These are phyloP conservation scores for Tylopilus rubrobrunneus DNA, from an alignment of 768 basidiomycete species.

Conservation along the genomic window DNA sequence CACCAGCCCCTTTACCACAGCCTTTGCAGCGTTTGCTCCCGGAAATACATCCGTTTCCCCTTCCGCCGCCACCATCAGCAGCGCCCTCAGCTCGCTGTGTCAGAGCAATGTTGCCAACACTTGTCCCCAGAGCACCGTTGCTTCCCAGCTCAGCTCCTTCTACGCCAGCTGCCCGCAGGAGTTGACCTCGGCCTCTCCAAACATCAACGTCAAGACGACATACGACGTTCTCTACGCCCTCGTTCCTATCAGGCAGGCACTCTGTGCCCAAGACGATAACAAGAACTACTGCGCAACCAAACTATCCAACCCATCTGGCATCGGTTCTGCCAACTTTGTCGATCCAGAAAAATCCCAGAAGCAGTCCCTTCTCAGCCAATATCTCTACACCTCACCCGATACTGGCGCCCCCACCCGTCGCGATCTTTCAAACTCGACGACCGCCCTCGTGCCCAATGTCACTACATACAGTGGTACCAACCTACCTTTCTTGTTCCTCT, in stretches of 20 bases:
- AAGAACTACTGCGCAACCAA: conserved; percentile 67
- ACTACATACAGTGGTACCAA: conserved; percentile 53
- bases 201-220: conserved; percentile 47
- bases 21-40: conserved; percentile 53
- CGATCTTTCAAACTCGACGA: conserved; percentile 29
- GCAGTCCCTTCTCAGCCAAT: conserved; percentile 18
- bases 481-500: conserved; percentile 78
- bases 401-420: conserved; percentile 20
- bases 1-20: conserved; percentile 55
- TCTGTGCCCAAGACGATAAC: conserved; percentile 73
- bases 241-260: conserved; percentile 56
- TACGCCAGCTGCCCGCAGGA: conserved; percentile 68
- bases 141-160: conserved; percentile 63
- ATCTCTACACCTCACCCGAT: conserved; percentile 23
- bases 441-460: conserved; percentile 45
- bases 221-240: conserved; percentile 84
- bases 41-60: conserved; percentile 32
- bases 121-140: conserved; percentile 59
- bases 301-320: conserved; percentile 32
- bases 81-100: conserved; percentile 59
- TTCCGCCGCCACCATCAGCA: conserved; percentile 42
- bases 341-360: conserved; percentile 5
- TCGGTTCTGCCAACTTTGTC: conserved; percentile 15
- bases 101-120: conserved; percentile 36
- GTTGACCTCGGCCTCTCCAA: conserved; percentile 47